Evolutionary conservation across 2,329 filamentous ascomycete species (phyloP).

Genomic region (Aspergillus fructus): DNA sequence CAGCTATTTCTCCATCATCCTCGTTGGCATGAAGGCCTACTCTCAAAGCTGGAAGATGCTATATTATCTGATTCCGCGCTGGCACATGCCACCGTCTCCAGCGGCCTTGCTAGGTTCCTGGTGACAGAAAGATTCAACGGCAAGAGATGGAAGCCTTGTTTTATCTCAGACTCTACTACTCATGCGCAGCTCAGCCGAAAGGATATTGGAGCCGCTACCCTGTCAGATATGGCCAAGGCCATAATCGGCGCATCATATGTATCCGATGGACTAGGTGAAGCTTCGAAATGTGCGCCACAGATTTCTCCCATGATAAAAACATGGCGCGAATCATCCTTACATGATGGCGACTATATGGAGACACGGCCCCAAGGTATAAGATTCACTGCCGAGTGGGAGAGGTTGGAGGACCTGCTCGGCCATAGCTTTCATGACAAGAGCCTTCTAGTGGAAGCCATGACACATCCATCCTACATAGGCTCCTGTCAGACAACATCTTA

Average conservation of each 20-base stretch:
- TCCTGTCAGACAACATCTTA: background rate
- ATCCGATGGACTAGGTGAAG: background rate
- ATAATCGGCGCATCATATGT: constrained; percentile 3
- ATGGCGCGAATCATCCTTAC: background rate
- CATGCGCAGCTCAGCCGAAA: background rate
- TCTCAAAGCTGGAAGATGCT: background rate
- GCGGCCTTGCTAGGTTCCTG: background rate
- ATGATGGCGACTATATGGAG: constrained; percentile 1
- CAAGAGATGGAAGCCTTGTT: background rate
- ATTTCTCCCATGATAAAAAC: background rate
- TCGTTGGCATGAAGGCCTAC: background rate
- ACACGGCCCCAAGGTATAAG: background rate
- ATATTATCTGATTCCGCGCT: background rate
- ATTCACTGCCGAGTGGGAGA: background rate
- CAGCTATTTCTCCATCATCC: constrained; percentile 1
- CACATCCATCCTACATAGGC: constrained; percentile 7
- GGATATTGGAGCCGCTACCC: background rate
- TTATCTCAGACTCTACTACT: background rate
- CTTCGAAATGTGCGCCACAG: background rate
- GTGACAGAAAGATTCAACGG: background rate
- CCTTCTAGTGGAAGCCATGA: constrained; percentile 10
- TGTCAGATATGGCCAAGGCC: background rate
- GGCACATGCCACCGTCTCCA: background rate
- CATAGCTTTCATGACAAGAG: constrained; percentile 7
- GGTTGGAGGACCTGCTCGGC: constrained; percentile 3